Evolutionary conservation across 768 basidiomycete species (phyloP).

Genomic region (Termitomyces sp.): DNA sequence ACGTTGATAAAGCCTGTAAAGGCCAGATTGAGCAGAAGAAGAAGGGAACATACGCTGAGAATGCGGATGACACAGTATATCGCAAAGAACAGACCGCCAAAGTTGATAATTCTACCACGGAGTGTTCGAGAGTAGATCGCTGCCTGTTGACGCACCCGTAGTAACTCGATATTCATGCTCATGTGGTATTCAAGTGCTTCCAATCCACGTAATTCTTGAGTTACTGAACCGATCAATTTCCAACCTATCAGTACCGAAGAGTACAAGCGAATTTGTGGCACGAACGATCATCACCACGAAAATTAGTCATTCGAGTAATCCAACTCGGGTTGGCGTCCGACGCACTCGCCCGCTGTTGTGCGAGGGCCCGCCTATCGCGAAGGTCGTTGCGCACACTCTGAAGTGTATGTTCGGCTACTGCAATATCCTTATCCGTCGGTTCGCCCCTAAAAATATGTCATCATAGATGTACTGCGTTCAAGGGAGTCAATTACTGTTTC

Average conservation of each 20-base stretch:
- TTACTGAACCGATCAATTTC: conserved; percentile 20
- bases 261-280: conserved; percentile 6
- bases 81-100: conserved; percentile 51
- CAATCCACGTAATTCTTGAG: conserved; percentile 59
- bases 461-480: background rate
- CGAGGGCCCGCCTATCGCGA: conserved; percentile 28
- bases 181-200: conserved; percentile 67
- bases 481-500: conserved; percentile 15
- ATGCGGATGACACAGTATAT: conserved; percentile 63
- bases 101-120: conserved; percentile 43
- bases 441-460: conserved; percentile 19
- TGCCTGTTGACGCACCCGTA: conserved; percentile 43
- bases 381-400: conserved; percentile 59
- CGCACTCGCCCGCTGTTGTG: conserved; percentile 21
- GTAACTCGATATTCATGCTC: conserved; percentile 45
- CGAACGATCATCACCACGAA: conserved; percentile 41
- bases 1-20: background rate
- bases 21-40: background rate
- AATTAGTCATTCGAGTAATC: conserved; percentile 45
- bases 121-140: conserved; percentile 49
- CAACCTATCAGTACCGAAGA: background rate
- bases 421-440: conserved; percentile 48
- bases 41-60: conserved; percentile 43
- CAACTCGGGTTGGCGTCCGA: conserved; percentile 31
- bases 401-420: conserved; percentile 52